Conservation (phyloP, 768 basidiomycete genomes). For the Rhizopogon vulgaris region DNA sequence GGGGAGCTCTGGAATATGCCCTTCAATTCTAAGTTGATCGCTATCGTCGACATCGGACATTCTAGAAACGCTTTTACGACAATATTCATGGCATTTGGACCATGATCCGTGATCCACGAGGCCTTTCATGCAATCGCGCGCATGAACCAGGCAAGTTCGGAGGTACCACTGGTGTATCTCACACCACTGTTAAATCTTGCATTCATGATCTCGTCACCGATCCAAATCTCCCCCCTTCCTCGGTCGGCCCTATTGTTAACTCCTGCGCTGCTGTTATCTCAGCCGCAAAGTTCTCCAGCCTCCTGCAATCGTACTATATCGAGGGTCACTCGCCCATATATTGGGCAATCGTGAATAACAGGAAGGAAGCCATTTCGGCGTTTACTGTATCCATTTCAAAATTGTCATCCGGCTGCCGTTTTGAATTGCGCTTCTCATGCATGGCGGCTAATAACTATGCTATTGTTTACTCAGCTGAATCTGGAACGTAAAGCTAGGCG, state of each 20-base stretch:
- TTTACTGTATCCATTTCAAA: not conserved
- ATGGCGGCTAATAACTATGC: not conserved
- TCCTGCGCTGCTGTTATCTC: constrained; percentile 56
- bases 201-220: not conserved
- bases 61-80: too few species aligned
- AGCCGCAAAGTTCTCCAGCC: constrained; percentile 20
- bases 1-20: too few species aligned
- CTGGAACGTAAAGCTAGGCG: not conserved
- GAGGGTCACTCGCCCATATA: not conserved
- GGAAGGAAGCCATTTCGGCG: not conserved
- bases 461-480: not conserved
- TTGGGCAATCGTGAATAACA: not conserved
- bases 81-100: too few species aligned
- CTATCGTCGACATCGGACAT: too few species aligned
- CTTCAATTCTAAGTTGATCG: too few species aligned
- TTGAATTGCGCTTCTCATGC: not conserved
- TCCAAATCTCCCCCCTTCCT: not conserved
- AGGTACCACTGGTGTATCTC: too few species aligned
- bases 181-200: not conserved
- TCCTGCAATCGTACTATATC: not conserved
- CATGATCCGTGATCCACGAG: too few species aligned
- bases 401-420: not conserved
- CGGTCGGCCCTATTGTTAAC: constrained; percentile 35
- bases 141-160: too few species aligned
- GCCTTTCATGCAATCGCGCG: too few species aligned